These are phyloP conservation scores for Polyrhizophydium stewartii DNA, from an alignment of 371 early-diverging fungal species.

Conservation along the genomic window DNA sequence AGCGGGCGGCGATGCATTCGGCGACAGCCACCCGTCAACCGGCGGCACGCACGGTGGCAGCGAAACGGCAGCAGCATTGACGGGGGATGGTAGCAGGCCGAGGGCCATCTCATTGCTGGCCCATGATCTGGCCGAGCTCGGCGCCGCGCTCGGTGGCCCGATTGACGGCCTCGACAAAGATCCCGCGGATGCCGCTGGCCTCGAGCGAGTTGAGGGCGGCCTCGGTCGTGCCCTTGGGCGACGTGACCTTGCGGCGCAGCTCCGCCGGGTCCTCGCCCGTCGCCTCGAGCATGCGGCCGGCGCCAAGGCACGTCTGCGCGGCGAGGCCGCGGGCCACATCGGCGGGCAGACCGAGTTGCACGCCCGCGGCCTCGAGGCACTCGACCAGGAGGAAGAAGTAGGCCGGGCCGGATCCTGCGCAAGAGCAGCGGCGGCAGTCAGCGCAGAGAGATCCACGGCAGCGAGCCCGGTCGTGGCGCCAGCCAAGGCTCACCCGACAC, in stretches of 20 bases:
- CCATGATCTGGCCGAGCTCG: conserved; percentile 66
- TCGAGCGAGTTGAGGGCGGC: conserved; percentile 81
- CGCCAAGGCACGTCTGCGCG: conserved; percentile 85
- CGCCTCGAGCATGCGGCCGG: conserved; percentile 77
- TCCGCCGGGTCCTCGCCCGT: conserved; percentile 70
- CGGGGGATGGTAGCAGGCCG: too few relatives aligned
- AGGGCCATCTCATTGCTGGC: conserved; percentile 21
- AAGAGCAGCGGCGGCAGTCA: conserved; percentile 81
- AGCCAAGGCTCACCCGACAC: conserved; percentile 59
- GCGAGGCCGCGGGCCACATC: conserved; percentile 76
- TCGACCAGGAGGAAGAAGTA: conserved; percentile 92
- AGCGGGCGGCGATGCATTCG: too few relatives aligned
- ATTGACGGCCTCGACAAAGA: conserved; percentile 57
- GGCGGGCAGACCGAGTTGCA: conserved; percentile 68
- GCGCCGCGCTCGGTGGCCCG: conserved; percentile 67
- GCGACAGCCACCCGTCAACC: too few relatives aligned
- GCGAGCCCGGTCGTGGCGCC: conserved; percentile 69
- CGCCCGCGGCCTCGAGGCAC: conserved; percentile 80
- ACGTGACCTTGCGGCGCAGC: conserved; percentile 81
- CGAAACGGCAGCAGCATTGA: too few relatives aligned
- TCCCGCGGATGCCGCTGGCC: conserved; percentile 50
- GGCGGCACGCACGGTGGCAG: too few relatives aligned
- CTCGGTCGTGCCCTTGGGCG: conserved; percentile 91
- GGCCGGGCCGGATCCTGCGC: conserved; percentile 75
- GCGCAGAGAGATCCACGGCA: conserved; percentile 86